Evolutionary conservation across 352 stramenopile species (phyloP).

Genomic region (Phytophthora idaei): DNA sequence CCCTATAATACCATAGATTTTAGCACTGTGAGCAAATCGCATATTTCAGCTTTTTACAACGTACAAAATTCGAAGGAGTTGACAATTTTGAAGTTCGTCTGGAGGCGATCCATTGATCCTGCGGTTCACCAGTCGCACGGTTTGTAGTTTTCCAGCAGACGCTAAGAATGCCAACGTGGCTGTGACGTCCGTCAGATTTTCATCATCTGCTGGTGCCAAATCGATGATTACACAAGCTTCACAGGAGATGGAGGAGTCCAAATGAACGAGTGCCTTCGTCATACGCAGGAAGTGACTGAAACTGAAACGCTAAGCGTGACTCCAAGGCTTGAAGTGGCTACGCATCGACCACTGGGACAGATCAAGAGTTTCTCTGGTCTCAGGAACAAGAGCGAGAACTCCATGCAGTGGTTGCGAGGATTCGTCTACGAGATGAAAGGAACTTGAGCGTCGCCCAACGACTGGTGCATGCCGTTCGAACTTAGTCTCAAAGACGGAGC

Average conservation of each 20-base stretch:
- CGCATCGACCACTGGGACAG: too few relatives aligned
- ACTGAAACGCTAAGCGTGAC: background rate
- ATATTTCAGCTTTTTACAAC: slow-evolving; percentile 1
- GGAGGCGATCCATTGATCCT: slow-evolving; percentile 34
- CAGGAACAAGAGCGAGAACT: too few relatives aligned
- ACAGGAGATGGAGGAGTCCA: background rate
- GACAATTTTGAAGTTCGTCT: slow-evolving; percentile 18
- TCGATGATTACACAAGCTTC: slow-evolving; percentile 2
- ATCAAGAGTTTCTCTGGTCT: too few relatives aligned
- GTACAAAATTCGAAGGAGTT: slow-evolving; percentile 34
- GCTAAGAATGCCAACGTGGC: slow-evolving; percentile 23
- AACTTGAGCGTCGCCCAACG: too few relatives aligned
- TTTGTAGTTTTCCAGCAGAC: slow-evolving; percentile 27
- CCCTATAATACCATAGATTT: slow-evolving; percentile 5
- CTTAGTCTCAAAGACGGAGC: too few relatives aligned
- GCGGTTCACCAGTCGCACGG: slow-evolving; percentile 37
- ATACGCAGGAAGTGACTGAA: background rate
- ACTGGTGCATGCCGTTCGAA: too few relatives aligned
- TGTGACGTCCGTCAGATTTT: slow-evolving; percentile 26
- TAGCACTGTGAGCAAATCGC: background rate
- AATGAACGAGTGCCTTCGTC: background rate
- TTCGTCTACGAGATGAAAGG: too few relatives aligned
- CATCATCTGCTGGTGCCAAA: slow-evolving; percentile 21
- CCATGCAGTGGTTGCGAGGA: too few relatives aligned
- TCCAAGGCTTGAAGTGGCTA: background rate